A percentile compares a stretch with the other conserved stretches of the same genome.
phyloP scores from a whole-genome alignment of 495 filamentous ascomycete genomes.

The Cercophora sp. region DNA sequence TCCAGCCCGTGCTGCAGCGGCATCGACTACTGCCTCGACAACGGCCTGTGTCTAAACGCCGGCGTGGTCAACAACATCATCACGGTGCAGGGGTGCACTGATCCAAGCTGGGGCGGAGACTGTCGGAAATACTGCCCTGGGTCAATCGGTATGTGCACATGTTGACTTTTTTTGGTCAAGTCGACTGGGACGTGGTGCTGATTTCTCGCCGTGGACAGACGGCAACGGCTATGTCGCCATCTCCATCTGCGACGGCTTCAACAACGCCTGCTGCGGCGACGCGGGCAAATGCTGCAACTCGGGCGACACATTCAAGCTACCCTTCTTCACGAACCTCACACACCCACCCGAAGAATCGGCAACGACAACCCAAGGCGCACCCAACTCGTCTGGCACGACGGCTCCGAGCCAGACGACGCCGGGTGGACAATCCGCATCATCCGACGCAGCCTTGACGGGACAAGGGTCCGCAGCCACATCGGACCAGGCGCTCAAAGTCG shows the following conservation, averaged over 20 bases:
- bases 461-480: not conserved
- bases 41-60: constrained; percentile 7
- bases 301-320: not conserved
- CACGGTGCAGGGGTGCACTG: constrained; percentile 4
- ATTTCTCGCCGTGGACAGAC: not conserved
- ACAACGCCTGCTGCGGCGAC: constrained; percentile 1
- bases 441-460: not conserved
- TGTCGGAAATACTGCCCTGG: not conserved
- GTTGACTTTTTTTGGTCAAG: not conserved
- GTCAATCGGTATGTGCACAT: not conserved
- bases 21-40: constrained; percentile 1
- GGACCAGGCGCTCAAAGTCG: constrained; percentile 2
- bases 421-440: not conserved
- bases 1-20: not conserved
- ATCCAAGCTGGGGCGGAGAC: not conserved
- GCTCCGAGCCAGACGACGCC: not conserved
- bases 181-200: too few species aligned
- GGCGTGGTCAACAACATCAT: not conserved
- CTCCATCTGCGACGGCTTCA: not conserved
- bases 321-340: not conserved
- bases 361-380: not conserved
- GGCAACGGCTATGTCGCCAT: not conserved
- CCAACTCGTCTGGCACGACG: too few species aligned
- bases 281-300: not conserved
- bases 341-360: not conserved